These are phyloP conservation scores for Diutina pseudorugosa DNA, from an alignment of 1,139 yeast genomes.

Conservation along the genomic window DNA sequence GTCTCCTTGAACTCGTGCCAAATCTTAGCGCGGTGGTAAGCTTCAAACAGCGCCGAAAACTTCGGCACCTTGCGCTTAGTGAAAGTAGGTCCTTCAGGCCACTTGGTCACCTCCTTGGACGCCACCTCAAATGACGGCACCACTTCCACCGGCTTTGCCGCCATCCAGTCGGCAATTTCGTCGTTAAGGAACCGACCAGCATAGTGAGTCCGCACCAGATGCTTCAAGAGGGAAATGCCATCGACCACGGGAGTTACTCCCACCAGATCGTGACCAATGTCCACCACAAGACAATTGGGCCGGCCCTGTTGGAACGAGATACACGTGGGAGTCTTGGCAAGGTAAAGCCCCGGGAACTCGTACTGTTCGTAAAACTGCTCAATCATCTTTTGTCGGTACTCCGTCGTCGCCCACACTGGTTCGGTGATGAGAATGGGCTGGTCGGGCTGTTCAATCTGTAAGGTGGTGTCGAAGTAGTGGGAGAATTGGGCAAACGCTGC, in stretches of 20 bases:
- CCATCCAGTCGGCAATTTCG: slow-evolving; percentile 23
- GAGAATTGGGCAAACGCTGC: slow-evolving; percentile 57
- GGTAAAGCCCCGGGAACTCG: slow-evolving; percentile 74
- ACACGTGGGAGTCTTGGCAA: slow-evolving; percentile 81
- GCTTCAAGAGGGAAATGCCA: slow-evolving; percentile 73
- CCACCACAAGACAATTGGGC: slow-evolving; percentile 87
- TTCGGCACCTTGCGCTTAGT: slow-evolving; percentile 9
- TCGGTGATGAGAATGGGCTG: slow-evolving; percentile 77
- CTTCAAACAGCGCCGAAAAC: slow-evolving; percentile 27
- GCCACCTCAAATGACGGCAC: slow-evolving; percentile 12
- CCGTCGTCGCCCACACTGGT: slow-evolving; percentile 71
- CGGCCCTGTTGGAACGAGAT: slow-evolving; percentile 89
- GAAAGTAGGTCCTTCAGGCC: slow-evolving; percentile 20
- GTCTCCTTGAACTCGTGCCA: slow-evolving; percentile 60
- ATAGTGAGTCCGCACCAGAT: slow-evolving; percentile 55
- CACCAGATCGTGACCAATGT: slow-evolving; percentile 75
- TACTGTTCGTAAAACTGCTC: slow-evolving; percentile 66
- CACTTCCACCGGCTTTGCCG: slow-evolving; percentile 11
- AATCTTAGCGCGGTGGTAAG: slow-evolving; percentile 20
- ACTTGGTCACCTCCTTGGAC: slow-evolving; percentile 17
- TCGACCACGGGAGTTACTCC: slow-evolving; percentile 91
- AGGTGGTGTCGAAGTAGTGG: slow-evolving; percentile 34
- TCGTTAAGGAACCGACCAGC: slow-evolving; percentile 48
- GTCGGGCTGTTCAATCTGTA: slow-evolving; percentile 46
- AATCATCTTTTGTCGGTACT: slow-evolving; percentile 58